A percentile compares a stretch with the other conserved stretches of the same genome.
Conservation (phyloP, 768 basidiomycete species). For the Leccinum broughii region DNA sequence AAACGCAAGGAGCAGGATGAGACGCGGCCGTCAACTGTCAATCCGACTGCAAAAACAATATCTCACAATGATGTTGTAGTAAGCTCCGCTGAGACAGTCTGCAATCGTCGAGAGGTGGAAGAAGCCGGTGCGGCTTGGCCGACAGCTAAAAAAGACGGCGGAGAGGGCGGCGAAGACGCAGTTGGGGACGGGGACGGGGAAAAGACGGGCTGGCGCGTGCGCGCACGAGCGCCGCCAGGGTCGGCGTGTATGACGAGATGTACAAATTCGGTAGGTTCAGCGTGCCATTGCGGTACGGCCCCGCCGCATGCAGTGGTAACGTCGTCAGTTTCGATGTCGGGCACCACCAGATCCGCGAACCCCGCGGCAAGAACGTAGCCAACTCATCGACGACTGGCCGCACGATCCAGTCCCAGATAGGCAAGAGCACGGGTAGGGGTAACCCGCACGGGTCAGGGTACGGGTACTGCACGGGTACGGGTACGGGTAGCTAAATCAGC, state of each 20-base stretch:
- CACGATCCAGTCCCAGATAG: too few relatives aligned
- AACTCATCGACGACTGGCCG: constrained; percentile 21
- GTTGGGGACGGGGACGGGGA: neutral
- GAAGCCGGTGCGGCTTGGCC: constrained; percentile 18
- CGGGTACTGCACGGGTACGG: too few relatives aligned
- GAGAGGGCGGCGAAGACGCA: neutral
- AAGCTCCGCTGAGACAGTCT: constrained; percentile 20
- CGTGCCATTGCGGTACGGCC: constrained; percentile 23
- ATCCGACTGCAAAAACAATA: too few relatives aligned
- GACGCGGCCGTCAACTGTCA: too few relatives aligned
- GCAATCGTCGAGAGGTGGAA: constrained; percentile 6
- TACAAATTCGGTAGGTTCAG: constrained; percentile 18
- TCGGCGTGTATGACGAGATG: constrained; percentile 38
- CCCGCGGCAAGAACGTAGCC: constrained; percentile 15
- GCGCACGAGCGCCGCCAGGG: constrained; percentile 29
- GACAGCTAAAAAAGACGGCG: constrained; percentile 19
- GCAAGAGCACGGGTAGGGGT: too few relatives aligned
- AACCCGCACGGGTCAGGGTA: too few relatives aligned
- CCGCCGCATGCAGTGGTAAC: constrained; percentile 36
- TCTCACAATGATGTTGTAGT: too few relatives aligned
- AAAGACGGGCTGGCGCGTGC: constrained; percentile 12
- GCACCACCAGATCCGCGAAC: constrained; percentile 36
- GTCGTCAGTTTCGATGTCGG: constrained; percentile 32
- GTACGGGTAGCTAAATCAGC: too few relatives aligned
- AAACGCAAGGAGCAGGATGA: too few relatives aligned